These are phyloP conservation scores for Aspergillus persii DNA, from an alignment of 2,329 filamentous ascomycete genomes.

Conservation along the genomic window DNA sequence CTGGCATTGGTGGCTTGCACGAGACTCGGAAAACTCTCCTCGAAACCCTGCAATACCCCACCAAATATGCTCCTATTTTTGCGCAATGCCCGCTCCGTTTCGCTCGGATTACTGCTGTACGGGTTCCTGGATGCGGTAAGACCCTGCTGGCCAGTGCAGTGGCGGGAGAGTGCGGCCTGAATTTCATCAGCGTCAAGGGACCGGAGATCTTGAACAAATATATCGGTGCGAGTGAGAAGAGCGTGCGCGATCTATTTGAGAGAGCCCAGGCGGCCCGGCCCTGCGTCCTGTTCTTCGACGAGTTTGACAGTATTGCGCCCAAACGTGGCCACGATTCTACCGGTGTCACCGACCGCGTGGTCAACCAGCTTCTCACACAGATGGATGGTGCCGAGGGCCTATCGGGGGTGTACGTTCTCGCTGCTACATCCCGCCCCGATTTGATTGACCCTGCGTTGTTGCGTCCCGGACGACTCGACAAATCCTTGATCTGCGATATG, in stretches of 20 bases:
- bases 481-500: constrained; percentile 88
- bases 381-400: constrained; percentile 98
- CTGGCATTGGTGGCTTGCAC: constrained; percentile 82
- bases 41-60: constrained; percentile 94
- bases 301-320: constrained; percentile 96
- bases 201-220: constrained; percentile 99
- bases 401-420: constrained; percentile 91
- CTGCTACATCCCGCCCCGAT: constrained; percentile 89
- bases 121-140: constrained; percentile 94
- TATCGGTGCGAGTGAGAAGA: constrained; percentile 96
- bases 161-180: constrained; percentile 95
- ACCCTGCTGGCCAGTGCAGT: constrained; percentile 93
- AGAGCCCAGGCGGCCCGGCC: constrained; percentile 83
- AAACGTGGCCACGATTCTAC: constrained; percentile 97
- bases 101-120: constrained; percentile 88
- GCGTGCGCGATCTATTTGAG: constrained; percentile 91
- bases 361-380: constrained; percentile 96
- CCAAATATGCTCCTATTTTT: constrained; percentile 96
- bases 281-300: constrained; percentile 96
- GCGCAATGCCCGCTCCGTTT: constrained; percentile 92
- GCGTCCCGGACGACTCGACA: constrained; percentile 87
- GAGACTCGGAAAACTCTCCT: constrained; percentile 87
- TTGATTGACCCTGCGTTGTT: constrained; percentile 92
- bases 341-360: constrained; percentile 96
- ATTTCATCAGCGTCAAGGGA: constrained; percentile 98